phyloP scores from a whole-genome alignment of 108 stramenopile genomes.

The Cyclotella sp. region DNA sequence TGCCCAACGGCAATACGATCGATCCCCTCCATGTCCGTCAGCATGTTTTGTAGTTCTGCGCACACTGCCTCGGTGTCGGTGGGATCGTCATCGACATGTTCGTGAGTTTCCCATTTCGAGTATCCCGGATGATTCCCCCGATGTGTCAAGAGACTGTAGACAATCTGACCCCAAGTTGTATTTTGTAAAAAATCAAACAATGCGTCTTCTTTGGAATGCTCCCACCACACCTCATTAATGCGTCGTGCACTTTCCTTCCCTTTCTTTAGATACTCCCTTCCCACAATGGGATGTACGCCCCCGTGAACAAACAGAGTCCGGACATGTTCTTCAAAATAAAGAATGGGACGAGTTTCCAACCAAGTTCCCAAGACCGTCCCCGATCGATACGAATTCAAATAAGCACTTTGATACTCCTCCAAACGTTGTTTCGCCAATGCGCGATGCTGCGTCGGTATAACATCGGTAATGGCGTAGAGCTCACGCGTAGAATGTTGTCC shows the following conservation, averaged over 20 bases:
- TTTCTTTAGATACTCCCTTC: constrained; percentile 15
- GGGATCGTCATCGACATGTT: constrained; percentile 29
- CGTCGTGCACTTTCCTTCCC: constrained; percentile 48
- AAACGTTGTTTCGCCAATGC: constrained; percentile 47
- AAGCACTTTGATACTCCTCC: constrained; percentile 50
- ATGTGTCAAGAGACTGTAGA: constrained; percentile 63
- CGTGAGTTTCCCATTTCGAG: constrained; percentile 45
- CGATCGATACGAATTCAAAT: constrained; percentile 57
- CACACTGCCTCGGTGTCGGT: constrained; percentile 34
- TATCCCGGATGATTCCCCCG: constrained; percentile 70
- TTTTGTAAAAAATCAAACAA: constrained; percentile 48
- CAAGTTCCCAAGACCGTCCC: constrained; percentile 55
- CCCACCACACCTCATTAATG: constrained; percentile 40
- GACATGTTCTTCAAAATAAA: constrained; percentile 40
- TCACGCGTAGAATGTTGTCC: constrained; percentile 13
- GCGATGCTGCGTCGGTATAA: constrained; percentile 57
- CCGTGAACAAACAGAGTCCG: constrained; percentile 65
- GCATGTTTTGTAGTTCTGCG: constrained; percentile 30
- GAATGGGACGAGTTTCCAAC: constrained; percentile 57
- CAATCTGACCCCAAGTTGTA: constrained; percentile 38
- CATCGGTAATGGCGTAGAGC: constrained; percentile 53
- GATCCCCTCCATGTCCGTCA: constrained; percentile 43
- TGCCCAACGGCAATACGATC: constrained; percentile 65
- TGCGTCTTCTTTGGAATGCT: constrained; percentile 48
- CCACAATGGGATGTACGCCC: constrained; percentile 47